Conservation (phyloP, 257 asterid genomes). For the Catharanthus roseus region DNA sequence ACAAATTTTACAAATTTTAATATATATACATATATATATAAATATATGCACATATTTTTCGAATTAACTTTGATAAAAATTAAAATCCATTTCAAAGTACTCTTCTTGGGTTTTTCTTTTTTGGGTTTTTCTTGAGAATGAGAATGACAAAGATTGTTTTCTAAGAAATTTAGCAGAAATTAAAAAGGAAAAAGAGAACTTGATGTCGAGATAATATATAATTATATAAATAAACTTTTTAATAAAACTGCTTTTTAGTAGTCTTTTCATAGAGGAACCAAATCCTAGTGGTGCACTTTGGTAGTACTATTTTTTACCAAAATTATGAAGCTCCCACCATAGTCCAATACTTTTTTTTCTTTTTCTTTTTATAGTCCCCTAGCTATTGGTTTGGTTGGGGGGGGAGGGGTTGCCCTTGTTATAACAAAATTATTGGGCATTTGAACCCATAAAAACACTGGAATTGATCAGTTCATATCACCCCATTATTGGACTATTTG, state of each 20-base stretch:
- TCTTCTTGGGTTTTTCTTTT: too few species aligned
- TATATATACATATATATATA: too few species aligned
- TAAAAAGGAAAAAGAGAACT: neutral
- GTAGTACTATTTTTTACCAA: neutral
- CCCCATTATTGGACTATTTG: conserved; percentile 6
- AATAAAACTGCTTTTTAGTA: neutral
- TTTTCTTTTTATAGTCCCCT: too few species aligned
- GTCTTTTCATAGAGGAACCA: neutral
- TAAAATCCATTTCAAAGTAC: too few species aligned
- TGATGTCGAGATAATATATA: neutral
- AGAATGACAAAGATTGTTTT: neutral
- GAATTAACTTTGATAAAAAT: too few species aligned
- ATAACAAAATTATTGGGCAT: neutral
- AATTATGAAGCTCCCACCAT: neutral
- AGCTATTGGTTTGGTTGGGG: too few species aligned
- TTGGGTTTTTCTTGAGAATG: neutral
- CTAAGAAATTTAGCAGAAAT: neutral
- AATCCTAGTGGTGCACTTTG: conserved; percentile 4
- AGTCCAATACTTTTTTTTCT: too few species aligned
- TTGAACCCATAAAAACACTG: conserved; percentile 18
- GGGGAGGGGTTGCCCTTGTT: neutral
- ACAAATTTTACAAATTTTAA: too few species aligned
- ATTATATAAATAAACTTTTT: neutral
- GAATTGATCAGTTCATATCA: conserved; percentile 3
- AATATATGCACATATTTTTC: too few species aligned